These are phyloP conservation scores for Filosporella fistucella DNA, from an alignment of 495 filamentous ascomycete genomes.

Conservation along the genomic window DNA sequence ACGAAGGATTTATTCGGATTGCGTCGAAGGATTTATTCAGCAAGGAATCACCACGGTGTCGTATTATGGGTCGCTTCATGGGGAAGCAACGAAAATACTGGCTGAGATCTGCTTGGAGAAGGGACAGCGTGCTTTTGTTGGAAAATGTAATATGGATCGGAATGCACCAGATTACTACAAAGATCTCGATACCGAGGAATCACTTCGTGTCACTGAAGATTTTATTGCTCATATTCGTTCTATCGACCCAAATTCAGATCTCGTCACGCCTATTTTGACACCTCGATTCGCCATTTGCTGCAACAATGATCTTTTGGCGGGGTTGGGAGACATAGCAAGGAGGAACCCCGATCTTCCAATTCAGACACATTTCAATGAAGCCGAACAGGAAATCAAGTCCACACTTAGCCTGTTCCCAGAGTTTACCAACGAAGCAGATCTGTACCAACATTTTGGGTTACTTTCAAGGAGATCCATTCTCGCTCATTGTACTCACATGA, in stretches of 20 bases:
- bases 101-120: constrained; percentile 67
- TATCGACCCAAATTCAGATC: constrained; percentile 55
- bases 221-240: constrained; percentile 62
- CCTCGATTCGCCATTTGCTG: constrained; percentile 90
- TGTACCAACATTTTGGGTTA: constrained; percentile 72
- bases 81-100: constrained; percentile 79
- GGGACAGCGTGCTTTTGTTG: constrained; percentile 88
- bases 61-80: constrained; percentile 88
- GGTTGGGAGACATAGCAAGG: constrained; percentile 57
- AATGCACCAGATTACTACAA: constrained; percentile 69
- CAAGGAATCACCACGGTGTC: constrained; percentile 88
- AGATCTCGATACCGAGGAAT: constrained; percentile 55
- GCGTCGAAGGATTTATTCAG: constrained; percentile 72
- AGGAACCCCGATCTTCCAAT: constrained; percentile 54
- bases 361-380: constrained; percentile 93
- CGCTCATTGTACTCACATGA: constrained; percentile 80
- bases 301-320: constrained; percentile 47
- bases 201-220: constrained; percentile 50
- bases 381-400: constrained; percentile 63
- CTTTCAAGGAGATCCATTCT: constrained; percentile 72
- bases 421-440: constrained; percentile 58
- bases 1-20: constrained; percentile 62
- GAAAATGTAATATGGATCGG: constrained; percentile 86
- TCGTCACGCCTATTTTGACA: constrained; percentile 78
- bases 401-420: constrained; percentile 68